These are phyloP conservation scores for Peziza echinospora DNA, from an alignment of 495 filamentous ascomycete species.

Conservation along the genomic window DNA sequence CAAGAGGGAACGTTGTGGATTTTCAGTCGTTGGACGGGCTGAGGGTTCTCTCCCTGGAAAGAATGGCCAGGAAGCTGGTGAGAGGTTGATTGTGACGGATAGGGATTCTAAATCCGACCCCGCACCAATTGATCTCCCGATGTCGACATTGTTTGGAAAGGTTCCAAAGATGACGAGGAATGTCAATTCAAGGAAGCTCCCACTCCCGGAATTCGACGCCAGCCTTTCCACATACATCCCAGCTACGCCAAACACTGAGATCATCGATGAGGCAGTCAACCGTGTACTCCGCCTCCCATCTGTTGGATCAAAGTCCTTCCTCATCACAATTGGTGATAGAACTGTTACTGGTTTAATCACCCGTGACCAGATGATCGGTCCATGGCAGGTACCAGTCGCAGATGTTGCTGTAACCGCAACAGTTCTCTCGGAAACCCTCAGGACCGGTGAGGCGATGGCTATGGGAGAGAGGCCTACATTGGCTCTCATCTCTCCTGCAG, in stretches of 20 bases:
- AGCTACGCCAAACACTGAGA: conserved; percentile 37
- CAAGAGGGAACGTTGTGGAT: conserved; percentile 72
- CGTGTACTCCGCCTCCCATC: conserved; percentile 66
- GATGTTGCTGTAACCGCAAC: conserved; percentile 84
- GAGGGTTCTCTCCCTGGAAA: conserved; percentile 21
- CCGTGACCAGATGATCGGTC: conserved; percentile 88
- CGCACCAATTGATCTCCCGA: conserved; percentile 69
- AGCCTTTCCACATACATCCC: conserved; percentile 38
- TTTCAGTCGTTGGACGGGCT: conserved; percentile 73
- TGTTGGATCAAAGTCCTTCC: conserved; percentile 86
- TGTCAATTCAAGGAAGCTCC: conserved; percentile 50
- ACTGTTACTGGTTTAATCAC: conserved; percentile 75
- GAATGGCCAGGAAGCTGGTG: conserved; percentile 34
- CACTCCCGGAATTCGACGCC: conserved; percentile 50
- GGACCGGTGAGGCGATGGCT: conserved; percentile 83
- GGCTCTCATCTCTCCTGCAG: conserved; percentile 72
- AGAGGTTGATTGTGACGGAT: conserved; percentile 61
- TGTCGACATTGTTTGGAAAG: conserved; percentile 82
- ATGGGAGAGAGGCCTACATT: conserved; percentile 89
- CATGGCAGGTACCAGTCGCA: conserved; percentile 87
- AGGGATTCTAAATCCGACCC: conserved; percentile 56
- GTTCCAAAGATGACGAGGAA: conserved; percentile 61
- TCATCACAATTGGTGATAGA: conserved; percentile 89
- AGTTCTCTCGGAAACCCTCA: conserved; percentile 45
- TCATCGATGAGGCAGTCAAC: conserved; percentile 53